phyloP scores from a whole-genome alignment of 2,329 filamentous ascomycete genomes.

The Dactylonectria estremocensis region DNA sequence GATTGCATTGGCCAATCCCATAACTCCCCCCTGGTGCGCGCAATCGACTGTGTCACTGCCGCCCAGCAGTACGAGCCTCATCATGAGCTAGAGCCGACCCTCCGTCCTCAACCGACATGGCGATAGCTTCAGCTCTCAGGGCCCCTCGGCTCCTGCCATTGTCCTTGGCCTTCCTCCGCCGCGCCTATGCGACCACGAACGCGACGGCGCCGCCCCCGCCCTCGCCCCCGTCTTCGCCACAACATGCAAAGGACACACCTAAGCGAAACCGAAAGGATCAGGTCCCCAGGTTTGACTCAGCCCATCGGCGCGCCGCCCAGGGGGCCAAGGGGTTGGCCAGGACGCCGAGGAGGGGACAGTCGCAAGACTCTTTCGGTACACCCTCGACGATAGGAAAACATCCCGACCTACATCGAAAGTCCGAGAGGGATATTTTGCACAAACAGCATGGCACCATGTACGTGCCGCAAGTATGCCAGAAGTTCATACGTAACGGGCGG shows the following conservation, averaged over 20 bases:
- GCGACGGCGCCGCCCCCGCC: no score
- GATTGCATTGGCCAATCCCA: neutral
- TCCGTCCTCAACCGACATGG: conserved; percentile 41
- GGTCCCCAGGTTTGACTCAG: no score
- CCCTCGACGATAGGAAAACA: conserved; percentile 42
- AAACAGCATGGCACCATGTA: conserved; percentile 6
- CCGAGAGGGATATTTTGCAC: conserved; percentile 5
- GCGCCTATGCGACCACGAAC: conserved; percentile 38
- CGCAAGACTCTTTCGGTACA: neutral
- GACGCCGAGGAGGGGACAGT: neutral
- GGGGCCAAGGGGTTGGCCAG: no score
- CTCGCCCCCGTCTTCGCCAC: conserved; percentile 2
- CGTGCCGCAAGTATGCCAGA: conserved; percentile 39
- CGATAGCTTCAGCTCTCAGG: conserved; percentile 40
- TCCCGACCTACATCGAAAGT: conserved; percentile 20
- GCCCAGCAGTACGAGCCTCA: neutral
- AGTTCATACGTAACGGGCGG: conserved; percentile 44
- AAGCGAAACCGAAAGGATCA: neutral
- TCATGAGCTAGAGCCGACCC: conserved; percentile 34
- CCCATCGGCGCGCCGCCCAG: no score
- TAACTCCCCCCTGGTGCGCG: neutral
- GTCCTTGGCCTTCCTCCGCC: conserved; percentile 24
- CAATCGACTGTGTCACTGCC: neutral
- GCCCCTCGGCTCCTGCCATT: conserved; percentile 32
- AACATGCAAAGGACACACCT: conserved; percentile 21